A percentile compares a stretch with the other conserved stretches of the same genome.
These are phyloP conservation scores for Boletus insuetus DNA, from an alignment of 768 basidiomycete species.

Conservation along the genomic window DNA sequence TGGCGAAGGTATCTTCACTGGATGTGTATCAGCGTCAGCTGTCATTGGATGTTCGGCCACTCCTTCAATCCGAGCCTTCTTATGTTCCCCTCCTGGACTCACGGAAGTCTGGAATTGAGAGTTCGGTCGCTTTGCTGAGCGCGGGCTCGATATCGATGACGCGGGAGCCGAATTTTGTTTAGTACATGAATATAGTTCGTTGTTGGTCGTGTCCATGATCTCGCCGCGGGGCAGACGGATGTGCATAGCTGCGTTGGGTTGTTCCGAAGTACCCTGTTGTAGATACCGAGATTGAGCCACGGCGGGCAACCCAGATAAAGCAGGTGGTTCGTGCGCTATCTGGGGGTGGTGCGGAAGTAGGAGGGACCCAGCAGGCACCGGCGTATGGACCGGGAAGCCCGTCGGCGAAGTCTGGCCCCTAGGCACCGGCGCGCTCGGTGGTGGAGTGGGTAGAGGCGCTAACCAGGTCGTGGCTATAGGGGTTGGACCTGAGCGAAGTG, in stretches of 20 bases:
- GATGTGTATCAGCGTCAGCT: background rate
- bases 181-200: background rate
- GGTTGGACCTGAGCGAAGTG: constrained; percentile 8
- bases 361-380: constrained; percentile 6
- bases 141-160: background rate
- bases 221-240: background rate
- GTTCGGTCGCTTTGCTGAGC: constrained; percentile 18
- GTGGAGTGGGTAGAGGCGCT: constrained; percentile 22
- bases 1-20: background rate
- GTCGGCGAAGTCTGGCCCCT: constrained; percentile 7
- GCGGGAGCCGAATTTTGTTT: background rate
- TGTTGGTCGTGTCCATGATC: background rate
- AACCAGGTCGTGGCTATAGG: constrained; percentile 15
- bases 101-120: constrained; percentile 5
- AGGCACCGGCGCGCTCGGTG: constrained; percentile 7
- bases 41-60: background rate
- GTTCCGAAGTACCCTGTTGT: constrained; percentile 1
- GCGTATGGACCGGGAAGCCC: constrained; percentile 10
- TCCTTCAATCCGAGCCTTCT: constrained; percentile 21
- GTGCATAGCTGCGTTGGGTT: background rate
- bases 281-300: constrained; percentile 1
- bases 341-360: constrained; percentile 6
- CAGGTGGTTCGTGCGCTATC: background rate
- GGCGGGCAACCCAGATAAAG: background rate
- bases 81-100: constrained; percentile 11